These are phyloP conservation scores for Amylocarpus encephaloides DNA, from an alignment of 2,329 filamentous ascomycete genomes.

Conservation along the genomic window DNA sequence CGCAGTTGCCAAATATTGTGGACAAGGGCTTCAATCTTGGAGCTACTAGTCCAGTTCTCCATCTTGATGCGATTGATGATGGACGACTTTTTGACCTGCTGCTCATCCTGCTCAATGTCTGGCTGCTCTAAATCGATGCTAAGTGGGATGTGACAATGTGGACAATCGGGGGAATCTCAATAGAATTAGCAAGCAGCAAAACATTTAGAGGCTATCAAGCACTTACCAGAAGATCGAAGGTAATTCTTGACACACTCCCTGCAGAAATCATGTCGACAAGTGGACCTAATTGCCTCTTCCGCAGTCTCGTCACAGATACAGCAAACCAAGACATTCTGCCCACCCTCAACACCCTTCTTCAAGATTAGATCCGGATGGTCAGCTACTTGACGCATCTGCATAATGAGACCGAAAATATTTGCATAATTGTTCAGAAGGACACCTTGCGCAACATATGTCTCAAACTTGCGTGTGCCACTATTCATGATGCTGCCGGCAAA, in stretches of 20 bases:
- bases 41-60: slow-evolving; percentile 97
- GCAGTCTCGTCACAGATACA: slow-evolving; percentile 95
- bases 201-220: slow-evolving; percentile 7
- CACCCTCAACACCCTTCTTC: slow-evolving; percentile 78
- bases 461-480: slow-evolving; percentile 79
- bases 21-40: slow-evolving; percentile 94
- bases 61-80: slow-evolving; percentile 99
- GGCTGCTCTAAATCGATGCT: slow-evolving; percentile 92
- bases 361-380: slow-evolving; percentile 93
- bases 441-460: slow-evolving; percentile 90
- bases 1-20: slow-evolving; percentile 90
- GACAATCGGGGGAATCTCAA: slow-evolving; percentile 63
- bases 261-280: slow-evolving; percentile 90
- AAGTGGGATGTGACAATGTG: slow-evolving; percentile 83
- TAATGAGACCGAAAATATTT: slow-evolving; percentile 97
- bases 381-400: slow-evolving; percentile 98
- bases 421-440: slow-evolving; percentile 96
- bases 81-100: slow-evolving; percentile 82
- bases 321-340: slow-evolving; percentile 86
- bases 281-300: slow-evolving; percentile 87
- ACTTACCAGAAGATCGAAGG: slow-evolving; percentile 67
- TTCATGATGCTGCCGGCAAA: slow-evolving; percentile 96
- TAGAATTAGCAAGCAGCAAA: slow-evolving; percentile 10
- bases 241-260: slow-evolving; percentile 75
- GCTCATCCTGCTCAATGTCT: slow-evolving; percentile 87